Base-by-base conservation (phyloP, 352 stramenopile genomes). In the Globisporangium nodosum region DNA sequence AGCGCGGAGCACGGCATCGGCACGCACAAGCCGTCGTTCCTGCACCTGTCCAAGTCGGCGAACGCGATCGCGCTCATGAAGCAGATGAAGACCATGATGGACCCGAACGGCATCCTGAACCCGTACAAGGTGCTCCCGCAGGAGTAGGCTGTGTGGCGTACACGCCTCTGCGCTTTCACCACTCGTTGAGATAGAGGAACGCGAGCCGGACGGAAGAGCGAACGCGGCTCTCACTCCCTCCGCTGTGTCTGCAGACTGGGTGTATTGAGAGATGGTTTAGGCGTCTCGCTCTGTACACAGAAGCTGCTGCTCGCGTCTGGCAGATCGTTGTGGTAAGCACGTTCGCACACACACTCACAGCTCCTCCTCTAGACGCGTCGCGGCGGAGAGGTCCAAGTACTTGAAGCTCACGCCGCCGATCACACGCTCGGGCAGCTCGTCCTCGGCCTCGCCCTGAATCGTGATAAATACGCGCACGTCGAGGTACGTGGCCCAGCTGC, bases 1-100 rank as follows among this genome's bases (percentile, higher is more conserved):
- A 98, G 90, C 52, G 96, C 97, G 30, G 97, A 99, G 71, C 97
- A 99, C 72, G 96, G 96, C 50, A 87, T 99, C 49, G 97, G 97
- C 31, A 87, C 92, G 59, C 88, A 96, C 70, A 99, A 99, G 71
- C 80, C 89, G 20, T 55, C 79, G 49, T 97, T 83, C 61, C 66
- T 98, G 16, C 61, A 83, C 55, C 12, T 90, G 60, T 92, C 89
- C 60, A 98, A 98, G 69, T 85, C 83, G 15, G 43, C 63, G 21
- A 76, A 69, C 52, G 81, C 85, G 33, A 86, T 99, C 58, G 63
- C 76, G 42, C 70, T 97, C 18, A 99, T 99, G 96, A 65, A 73
- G 55, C 64, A 84, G 47, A 85, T 99, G 60, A 99, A 99, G 74
- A 52, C 52, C 8, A 77, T 97, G 65, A 97, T 99, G 77, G 96